phyloP scores from a whole-genome alignment of 2,329 filamentous ascomycete species.

The Alternaria viburni region DNA sequence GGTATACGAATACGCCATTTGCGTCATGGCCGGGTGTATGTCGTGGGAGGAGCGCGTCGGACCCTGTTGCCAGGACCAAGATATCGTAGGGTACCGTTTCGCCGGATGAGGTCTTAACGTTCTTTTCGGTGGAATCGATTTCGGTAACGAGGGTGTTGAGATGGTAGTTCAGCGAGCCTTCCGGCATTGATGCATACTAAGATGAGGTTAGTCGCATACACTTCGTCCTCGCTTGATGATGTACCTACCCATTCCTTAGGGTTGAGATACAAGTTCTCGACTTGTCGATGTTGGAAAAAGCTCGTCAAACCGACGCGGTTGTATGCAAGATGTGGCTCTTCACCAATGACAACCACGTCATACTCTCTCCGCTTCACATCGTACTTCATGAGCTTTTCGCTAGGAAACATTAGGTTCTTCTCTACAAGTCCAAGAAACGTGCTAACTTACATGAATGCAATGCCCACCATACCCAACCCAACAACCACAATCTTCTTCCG shows the following conservation, averaged over 20 bases:
- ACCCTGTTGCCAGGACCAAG: constrained; percentile 84
- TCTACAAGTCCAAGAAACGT: not conserved
- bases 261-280: constrained; percentile 89
- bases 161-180: constrained; percentile 74
- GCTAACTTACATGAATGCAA: constrained; percentile 78
- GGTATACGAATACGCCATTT: constrained; percentile 85
- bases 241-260: constrained; percentile 74
- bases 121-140: constrained; percentile 69
- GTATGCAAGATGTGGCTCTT: constrained; percentile 86
- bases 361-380: constrained; percentile 78
- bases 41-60: constrained; percentile 75
- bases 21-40: constrained; percentile 80
- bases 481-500: constrained; percentile 80
- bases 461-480: constrained; percentile 89
- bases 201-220: constrained; percentile 4
- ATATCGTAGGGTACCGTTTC: constrained; percentile 76
- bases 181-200: constrained; percentile 70
- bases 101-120: constrained; percentile 73
- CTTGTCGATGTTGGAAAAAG: constrained; percentile 84
- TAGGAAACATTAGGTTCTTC: constrained; percentile 45
- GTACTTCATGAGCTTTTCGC: constrained; percentile 87
- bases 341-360: constrained; percentile 82
- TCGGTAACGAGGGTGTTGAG: constrained; percentile 76
- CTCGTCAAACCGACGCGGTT: constrained; percentile 88
- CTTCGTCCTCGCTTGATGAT: not conserved